A percentile compares a stretch with the other conserved stretches of the same genome.
phyloP scores from a whole-genome alignment of 2,329 filamentous ascomycete genomes.

The Aspergillus alliaceus region DNA sequence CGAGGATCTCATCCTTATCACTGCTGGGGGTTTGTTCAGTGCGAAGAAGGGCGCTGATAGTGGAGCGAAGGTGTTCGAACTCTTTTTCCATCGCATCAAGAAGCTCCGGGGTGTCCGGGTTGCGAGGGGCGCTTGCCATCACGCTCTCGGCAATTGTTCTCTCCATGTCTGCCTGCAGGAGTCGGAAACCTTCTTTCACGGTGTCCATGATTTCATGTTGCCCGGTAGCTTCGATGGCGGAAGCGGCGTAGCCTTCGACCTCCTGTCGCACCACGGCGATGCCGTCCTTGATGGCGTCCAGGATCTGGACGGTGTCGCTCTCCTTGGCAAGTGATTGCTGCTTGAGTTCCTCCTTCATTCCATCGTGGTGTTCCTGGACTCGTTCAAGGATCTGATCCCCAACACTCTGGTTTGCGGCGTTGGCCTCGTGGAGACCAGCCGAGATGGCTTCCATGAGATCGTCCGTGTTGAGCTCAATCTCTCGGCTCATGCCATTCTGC shows the following conservation, averaged over 20 bases:
- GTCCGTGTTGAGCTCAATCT: constrained; percentile 58
- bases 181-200: constrained; percentile 61
- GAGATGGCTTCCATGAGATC: constrained; percentile 61
- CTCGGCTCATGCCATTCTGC: constrained; percentile 50
- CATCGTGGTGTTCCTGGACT: constrained; percentile 59
- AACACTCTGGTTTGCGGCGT: constrained; percentile 50
- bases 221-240: constrained; percentile 64
- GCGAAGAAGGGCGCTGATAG: constrained; percentile 69
- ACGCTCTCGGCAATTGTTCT: constrained; percentile 50
- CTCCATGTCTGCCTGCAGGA: constrained; percentile 60
- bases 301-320: constrained; percentile 80
- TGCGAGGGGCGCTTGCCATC: constrained; percentile 29
- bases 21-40: constrained; percentile 53
- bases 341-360: constrained; percentile 67
- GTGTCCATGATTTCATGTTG: constrained; percentile 79
- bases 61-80: constrained; percentile 77
- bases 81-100: constrained; percentile 76
- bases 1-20: constrained; percentile 62
- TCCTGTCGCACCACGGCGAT: constrained; percentile 77
- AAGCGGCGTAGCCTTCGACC: constrained; percentile 79
- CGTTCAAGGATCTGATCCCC: constrained; percentile 61
- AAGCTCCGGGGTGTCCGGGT: constrained; percentile 65
- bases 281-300: constrained; percentile 85
- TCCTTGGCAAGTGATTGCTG: constrained; percentile 77
- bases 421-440: constrained; percentile 55